Base-by-base conservation (phyloP, 257 asterid species). In the Salvia splendens region DNA sequence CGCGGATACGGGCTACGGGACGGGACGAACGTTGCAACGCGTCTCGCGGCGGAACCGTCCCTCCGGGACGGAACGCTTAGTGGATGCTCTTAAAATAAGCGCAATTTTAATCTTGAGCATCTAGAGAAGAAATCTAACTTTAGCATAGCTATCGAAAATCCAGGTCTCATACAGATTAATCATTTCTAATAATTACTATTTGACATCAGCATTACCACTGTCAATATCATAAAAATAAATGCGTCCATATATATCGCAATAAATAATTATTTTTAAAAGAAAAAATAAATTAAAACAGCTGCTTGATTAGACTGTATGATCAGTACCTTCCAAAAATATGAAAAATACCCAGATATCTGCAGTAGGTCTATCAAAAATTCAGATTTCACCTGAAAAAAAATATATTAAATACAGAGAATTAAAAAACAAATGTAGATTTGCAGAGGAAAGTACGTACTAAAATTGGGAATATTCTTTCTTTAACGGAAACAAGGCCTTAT, bases 401-500 rank as follows among this genome's bases (percentile, higher is more conserved):
- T 16, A 24, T 24, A 24, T 24, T 24, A 32, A 4, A 16, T 5
- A 24, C 28, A 28, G 4, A 3, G 0, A 55, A 15, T 11, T 8
- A 0, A 45, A 35, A 43, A 11, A 4, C 6, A 20, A 20, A 20
- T 64, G 50, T 68, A 51, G 33, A 6, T 61, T 64, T n/a, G 56
- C 73, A 51, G 59, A 63, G 28, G 54, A 65, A 56, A 68, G 70
- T 48, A 74, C 72, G 30, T 68, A 38, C 86, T 30, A 45, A 72
- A 75, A 65, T 28, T 55, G 69, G 80, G 80, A 80, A 83, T 72
- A 75, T 73, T 68, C 53, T 70, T 24, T 65, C 53, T 20, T 61
- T 78, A 67, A 80, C 86, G 50, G 88, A 76, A 78, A 80, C 78
- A 60, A 52, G 72, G 75, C 55, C 41, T 50, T 64, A 64, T 43